Evolutionary conservation across 1,139 yeast species (phyloP), one percentile per base, ranked within the genome.

Genomic region (Candida glucosophila): DNA sequence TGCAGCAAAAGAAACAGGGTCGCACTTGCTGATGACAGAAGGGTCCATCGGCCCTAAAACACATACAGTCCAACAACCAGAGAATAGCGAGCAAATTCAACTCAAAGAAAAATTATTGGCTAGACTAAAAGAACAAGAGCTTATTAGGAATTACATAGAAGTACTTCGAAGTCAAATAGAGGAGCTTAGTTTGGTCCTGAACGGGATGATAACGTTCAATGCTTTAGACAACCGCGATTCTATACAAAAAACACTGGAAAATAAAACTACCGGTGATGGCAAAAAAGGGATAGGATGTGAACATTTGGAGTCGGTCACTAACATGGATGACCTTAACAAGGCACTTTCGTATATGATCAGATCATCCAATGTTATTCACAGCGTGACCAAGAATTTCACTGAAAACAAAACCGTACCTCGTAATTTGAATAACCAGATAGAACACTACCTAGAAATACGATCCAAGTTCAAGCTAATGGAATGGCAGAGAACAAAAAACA

Each of bases 171-270:
- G 59, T 33, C 71, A 64, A 36, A 64, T 64, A 33, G 60, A 63
- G 34, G 70, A 64, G 37, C 47, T 64, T 19, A 52, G 52, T 23
- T 63, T 64, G 39, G 67, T 63, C 4, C 67, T 62, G 35, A 63
- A 56, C 36, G 71, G 71, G 5, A 67, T 61, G 20, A 62, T 64
- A 27, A 58, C 69, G 1, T 51, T 58, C 31, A 69, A 63, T 40
- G 67, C 69, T 2, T 46, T 64, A 25, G n/a, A n/a, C n/a, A n/a
- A n/a, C n/a, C n/a, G n/a, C n/a, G n/a, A n/a, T n/a, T n/a, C n/a
- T n/a, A n/a, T n/a, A n/a, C n/a, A n/a, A n/a, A n/a, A n/a, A n/a
- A n/a, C n/a, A n/a, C n/a, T n/a, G n/a, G n/a, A n/a, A n/a, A n/a
- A n/a, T n/a, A n/a, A n/a, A n/a, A n/a, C n/a, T n/a, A n/a, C n/a